Conservation (phyloP, 805 yeast genomes). For the Nakazawaea molendinolei region DNA sequence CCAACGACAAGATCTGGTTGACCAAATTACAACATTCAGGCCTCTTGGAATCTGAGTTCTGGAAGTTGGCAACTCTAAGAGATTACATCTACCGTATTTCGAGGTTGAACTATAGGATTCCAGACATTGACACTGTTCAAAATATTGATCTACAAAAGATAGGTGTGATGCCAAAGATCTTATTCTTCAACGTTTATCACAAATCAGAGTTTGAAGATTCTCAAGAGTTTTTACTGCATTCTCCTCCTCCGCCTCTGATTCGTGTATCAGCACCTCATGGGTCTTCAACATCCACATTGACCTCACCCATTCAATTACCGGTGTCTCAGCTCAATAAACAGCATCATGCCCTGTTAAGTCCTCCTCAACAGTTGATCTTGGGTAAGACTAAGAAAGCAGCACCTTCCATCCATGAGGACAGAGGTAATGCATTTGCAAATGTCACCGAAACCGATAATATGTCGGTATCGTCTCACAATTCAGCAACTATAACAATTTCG, state of each 20-base stretch:
- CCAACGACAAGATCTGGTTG: slow-evolving; percentile 70
- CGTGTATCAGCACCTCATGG: slow-evolving; percentile 6
- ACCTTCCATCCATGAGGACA: slow-evolving; percentile 31
- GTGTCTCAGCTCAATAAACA: background rate
- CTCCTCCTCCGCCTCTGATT: background rate
- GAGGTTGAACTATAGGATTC: slow-evolving; percentile 23
- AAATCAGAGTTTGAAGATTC: slow-evolving; percentile 16
- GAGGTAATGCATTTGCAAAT: slow-evolving; percentile 39
- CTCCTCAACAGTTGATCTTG: slow-evolving; percentile 5
- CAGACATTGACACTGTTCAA: background rate
- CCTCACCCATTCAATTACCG: background rate
- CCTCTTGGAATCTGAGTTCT: slow-evolving; percentile 59
- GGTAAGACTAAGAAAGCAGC: slow-evolving; percentile 24
- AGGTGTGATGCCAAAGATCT: slow-evolving; percentile 40
- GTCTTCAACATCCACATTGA: background rate
- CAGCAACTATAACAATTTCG: slow-evolving; percentile 19
- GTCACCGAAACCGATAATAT: slow-evolving; percentile 15
- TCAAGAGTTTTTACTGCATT: background rate
- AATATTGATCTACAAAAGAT: slow-evolving; percentile 23
- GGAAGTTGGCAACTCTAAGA: slow-evolving; percentile 75
- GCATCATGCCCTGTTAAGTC: background rate
- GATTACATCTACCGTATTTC: slow-evolving; percentile 61
- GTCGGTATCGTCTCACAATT: slow-evolving; percentile 1
- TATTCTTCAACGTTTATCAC: slow-evolving; percentile 39
- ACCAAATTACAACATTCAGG: slow-evolving; percentile 69